A percentile compares a stretch with the other conserved stretches of the same genome.
Conservation (phyloP, 2,329 filamentous ascomycete species). For the Penicillium sp. region DNA sequence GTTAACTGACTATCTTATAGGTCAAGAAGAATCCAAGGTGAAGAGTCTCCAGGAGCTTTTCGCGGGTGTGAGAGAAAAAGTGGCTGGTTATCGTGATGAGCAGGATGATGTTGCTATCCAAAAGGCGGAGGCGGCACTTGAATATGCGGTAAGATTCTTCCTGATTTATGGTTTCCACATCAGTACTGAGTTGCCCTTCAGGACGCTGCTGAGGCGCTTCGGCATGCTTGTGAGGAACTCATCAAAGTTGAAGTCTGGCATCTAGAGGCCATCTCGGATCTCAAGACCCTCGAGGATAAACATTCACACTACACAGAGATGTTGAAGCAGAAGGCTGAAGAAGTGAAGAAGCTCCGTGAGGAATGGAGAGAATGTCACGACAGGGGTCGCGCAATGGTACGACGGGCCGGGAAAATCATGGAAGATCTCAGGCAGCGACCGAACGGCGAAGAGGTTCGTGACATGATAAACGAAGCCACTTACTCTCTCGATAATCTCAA, state of each 20-base stretch:
- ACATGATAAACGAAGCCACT: conserved; percentile 48
- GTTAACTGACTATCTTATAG: conserved; percentile 42
- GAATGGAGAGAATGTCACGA: conserved; percentile 42
- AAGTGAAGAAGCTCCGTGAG: conserved; percentile 44
- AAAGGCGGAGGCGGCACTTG: conserved; percentile 62
- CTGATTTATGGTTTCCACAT: background rate
- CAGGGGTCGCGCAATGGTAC: conserved; percentile 26
- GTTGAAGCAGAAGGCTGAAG: conserved; percentile 50
- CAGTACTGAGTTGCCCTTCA: conserved; percentile 36
- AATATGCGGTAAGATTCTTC: conserved; percentile 58
- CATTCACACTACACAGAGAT: conserved; percentile 64
- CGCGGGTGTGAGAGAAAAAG: conserved; percentile 52
- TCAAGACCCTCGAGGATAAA: conserved; percentile 69
- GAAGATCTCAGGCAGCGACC: conserved; percentile 26
- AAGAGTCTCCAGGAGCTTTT: conserved; percentile 49
- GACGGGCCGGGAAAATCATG: conserved; percentile 28
- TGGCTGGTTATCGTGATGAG: conserved; percentile 60
- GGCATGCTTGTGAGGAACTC: conserved; percentile 66
- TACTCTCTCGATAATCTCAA: conserved; percentile 70
- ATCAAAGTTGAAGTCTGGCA: conserved; percentile 72
- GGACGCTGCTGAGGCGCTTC: conserved; percentile 67
- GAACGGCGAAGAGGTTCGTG: conserved; percentile 47
- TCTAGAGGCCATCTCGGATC: conserved; percentile 84
- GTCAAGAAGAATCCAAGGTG: conserved; percentile 55
- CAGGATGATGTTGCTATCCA: conserved; percentile 62